Conservation (phyloP, 352 stramenopile genomes). For the Phytophthora ramorum region DNA sequence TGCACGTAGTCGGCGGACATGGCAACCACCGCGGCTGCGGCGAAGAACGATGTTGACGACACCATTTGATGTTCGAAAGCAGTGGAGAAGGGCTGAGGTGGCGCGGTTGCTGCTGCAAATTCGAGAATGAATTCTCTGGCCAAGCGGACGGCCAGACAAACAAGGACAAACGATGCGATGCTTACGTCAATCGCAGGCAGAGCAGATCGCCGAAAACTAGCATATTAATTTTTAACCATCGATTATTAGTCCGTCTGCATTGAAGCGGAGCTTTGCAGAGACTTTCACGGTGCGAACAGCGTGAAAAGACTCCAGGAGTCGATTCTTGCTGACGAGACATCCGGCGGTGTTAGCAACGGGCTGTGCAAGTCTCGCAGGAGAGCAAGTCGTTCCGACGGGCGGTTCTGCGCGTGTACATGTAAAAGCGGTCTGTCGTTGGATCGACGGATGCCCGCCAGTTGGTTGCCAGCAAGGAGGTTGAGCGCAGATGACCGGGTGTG, state of each 20-base stretch:
- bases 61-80: constrained; percentile 14
- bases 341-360: constrained; percentile 2
- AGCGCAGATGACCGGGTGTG: constrained; percentile 2
- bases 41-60: constrained; percentile 12
- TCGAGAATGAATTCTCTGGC: constrained; percentile 11
- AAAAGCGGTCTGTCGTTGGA: constrained; percentile 23
- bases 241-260: neutral
- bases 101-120: constrained; percentile 6
- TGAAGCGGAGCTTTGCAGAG: constrained; percentile 4
- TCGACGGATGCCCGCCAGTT: constrained; percentile 12
- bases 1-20: constrained; percentile 14
- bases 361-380: constrained; percentile 1
- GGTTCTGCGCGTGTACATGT: constrained; percentile 17
- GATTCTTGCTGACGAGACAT: constrained; percentile 3
- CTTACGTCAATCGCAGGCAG: constrained; percentile 4
- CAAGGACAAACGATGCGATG: neutral
- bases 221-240: constrained; percentile 2
- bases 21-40: constrained; percentile 3
- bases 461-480: constrained; percentile 6
- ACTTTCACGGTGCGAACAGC: neutral
- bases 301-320: neutral
- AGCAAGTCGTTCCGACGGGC: constrained; percentile 11
- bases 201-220: constrained; percentile 22
- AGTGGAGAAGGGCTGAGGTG: neutral
- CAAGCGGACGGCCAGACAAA: neutral